phyloP scores from a whole-genome alignment of 352 stramenopile species.

The Phytophthora nicotianae region DNA sequence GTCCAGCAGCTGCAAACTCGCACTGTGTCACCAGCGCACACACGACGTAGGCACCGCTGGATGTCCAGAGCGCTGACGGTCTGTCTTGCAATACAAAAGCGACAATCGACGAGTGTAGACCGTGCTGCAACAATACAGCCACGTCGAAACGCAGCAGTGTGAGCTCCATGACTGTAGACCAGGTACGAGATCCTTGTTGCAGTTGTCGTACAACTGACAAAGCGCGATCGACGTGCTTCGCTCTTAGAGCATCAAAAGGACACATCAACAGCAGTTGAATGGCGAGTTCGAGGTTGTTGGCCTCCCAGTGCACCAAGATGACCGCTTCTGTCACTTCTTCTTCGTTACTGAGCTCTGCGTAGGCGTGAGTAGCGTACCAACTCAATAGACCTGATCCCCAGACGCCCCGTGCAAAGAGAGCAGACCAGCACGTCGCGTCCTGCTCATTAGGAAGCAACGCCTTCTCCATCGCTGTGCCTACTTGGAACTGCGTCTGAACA shows the following conservation, averaged over 20 bases:
- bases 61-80: conserved; percentile 51
- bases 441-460: background rate
- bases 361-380: conserved; percentile 64
- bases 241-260: conserved; percentile 57
- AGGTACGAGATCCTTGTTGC: conserved; percentile 21
- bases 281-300: conserved; percentile 35
- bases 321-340: conserved; percentile 44
- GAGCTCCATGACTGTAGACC: conserved; percentile 47
- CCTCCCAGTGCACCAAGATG: conserved; percentile 41
- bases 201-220: conserved; percentile 26
- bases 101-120: conserved; percentile 49
- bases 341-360: conserved; percentile 37
- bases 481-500: conserved; percentile 43
- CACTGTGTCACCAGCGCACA: conserved; percentile 58
- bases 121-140: conserved; percentile 39
- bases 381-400: conserved; percentile 50
- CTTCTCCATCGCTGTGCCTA: conserved; percentile 10
- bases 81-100: conserved; percentile 36
- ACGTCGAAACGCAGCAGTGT: conserved; percentile 71
- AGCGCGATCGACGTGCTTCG: conserved; percentile 40
- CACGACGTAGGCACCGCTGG: conserved; percentile 63
- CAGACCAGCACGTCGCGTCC: conserved; percentile 38
- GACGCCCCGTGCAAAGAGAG: conserved; percentile 50
- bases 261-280: conserved; percentile 62
- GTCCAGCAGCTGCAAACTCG: conserved; percentile 54